Evolutionary conservation across 2,329 filamentous ascomycete species (phyloP).

Genomic region (Clarireedia monteithiana): DNA sequence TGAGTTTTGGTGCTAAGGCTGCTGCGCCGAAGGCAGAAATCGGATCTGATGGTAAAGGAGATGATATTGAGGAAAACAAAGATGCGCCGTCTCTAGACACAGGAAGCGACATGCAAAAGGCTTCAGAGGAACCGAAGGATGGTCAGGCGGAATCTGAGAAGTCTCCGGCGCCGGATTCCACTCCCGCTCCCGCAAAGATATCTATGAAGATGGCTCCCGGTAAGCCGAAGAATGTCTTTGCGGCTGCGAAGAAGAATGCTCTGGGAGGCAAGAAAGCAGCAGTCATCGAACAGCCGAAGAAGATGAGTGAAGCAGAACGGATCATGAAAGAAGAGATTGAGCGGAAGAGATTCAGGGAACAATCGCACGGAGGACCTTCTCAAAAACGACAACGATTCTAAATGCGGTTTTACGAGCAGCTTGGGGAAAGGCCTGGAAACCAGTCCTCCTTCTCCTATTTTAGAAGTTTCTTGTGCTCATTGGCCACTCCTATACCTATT

Average conservation of each 20-base stretch:
- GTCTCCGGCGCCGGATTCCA: background rate
- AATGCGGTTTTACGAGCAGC: background rate
- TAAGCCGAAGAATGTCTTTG: conserved; percentile 73
- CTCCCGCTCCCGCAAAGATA: conserved; percentile 33
- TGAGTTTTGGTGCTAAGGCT: conserved; percentile 51
- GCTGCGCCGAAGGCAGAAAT: conserved; percentile 15
- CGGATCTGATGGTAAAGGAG: background rate
- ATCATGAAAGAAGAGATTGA: conserved; percentile 86
- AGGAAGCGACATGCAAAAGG: background rate
- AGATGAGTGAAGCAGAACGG: conserved; percentile 79
- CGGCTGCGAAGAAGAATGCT: conserved; percentile 60
- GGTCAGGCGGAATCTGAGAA: background rate
- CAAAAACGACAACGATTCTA: conserved; percentile 8
- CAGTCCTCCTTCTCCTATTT: no score
- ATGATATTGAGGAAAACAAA: background rate
- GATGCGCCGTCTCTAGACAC: background rate
- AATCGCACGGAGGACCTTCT: conserved; percentile 4
- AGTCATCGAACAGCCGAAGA: conserved; percentile 59
- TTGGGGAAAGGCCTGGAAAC: no score
- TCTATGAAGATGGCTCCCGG: conserved; percentile 61
- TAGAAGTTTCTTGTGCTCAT: no score
- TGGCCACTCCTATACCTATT: no score
- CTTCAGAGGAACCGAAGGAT: background rate
- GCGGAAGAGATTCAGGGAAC: conserved; percentile 51
- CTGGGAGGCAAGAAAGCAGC: conserved; percentile 55